Evolutionary conservation across 495 filamentous ascomycete genomes (phyloP).

Genomic region (Neurospora sp.): DNA sequence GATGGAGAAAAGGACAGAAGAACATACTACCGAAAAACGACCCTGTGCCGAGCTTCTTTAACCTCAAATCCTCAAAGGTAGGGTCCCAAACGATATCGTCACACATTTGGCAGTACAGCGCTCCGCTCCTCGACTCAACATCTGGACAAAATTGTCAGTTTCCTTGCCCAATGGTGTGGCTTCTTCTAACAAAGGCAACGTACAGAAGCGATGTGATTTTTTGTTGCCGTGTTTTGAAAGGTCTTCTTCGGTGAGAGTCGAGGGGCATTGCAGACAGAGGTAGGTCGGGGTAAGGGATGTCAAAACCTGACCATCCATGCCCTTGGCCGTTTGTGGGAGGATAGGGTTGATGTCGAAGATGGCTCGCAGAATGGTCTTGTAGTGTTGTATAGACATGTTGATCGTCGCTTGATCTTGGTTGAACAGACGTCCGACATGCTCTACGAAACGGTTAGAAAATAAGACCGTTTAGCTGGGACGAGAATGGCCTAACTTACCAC

Average conservation of each 20-base stretch:
- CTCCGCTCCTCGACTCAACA: conserved; percentile 69
- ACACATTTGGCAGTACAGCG: conserved; percentile 75
- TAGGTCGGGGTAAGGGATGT: conserved; percentile 51
- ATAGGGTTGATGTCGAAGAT: conserved; percentile 41
- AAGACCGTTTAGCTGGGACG: background rate
- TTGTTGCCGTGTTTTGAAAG: conserved; percentile 46
- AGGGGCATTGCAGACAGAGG: conserved; percentile 61
- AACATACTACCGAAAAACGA: conserved; percentile 33
- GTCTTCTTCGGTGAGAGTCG: conserved; percentile 45
- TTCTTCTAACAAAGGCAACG: conserved; percentile 11
- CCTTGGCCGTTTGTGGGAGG: conserved; percentile 41
- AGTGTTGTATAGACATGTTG: conserved; percentile 42
- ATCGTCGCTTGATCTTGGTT: conserved; percentile 38
- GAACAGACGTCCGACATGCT: conserved; percentile 44
- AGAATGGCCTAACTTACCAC: conserved; percentile 30
- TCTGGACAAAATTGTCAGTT: conserved; percentile 38
- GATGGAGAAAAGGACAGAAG: background rate
- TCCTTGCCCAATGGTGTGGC: background rate
- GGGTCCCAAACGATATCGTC: conserved; percentile 83
- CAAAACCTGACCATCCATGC: conserved; percentile 29
- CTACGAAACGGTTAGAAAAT: conserved; percentile 24
- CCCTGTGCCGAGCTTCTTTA: conserved; percentile 46
- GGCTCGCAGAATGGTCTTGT: conserved; percentile 40
- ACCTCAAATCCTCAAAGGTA: conserved; percentile 60
- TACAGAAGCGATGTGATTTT: conserved; percentile 58